Base-by-base conservation (phyloP, 257 asterid species). In the Plantago major region DNA sequence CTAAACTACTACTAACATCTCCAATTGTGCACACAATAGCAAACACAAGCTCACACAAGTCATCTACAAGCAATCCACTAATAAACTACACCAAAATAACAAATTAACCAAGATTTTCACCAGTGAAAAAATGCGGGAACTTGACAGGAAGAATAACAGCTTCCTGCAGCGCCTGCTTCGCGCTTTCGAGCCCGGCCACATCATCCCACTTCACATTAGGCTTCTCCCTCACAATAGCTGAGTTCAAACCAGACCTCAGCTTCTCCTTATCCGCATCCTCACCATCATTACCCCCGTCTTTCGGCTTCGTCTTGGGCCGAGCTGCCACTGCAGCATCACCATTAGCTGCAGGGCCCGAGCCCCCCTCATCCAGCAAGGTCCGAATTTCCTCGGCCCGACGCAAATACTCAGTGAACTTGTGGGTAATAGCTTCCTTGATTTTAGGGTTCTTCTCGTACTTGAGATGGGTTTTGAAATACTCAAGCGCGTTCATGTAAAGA, bases 331-430 rank as follows among this genome's bases (percentile, higher is more conserved):
- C 97, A 6, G 96, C 91, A 62, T 89, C 99, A 3, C 99, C 97
- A 30, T 85, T 89, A 0, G 87, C 61, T 10, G 82, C 79, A 4
- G 87, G 85, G 1, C 94, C 96, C 2, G 94, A 73, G 7, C 97
- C 96, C 18, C 99, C 99, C 55, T 89, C 99, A 45, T 87, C 99
- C 19, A 89, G 67, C 18, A 85, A 96, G 15, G 94, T 87, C 44
- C 97, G 82, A 67, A 93, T 93, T 89, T 93, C 99, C 87, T 93
- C 99, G 0, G 99, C 99, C 19, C 99, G 88, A 19, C 97, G 90
- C 73, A 93, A 72, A 67, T 93, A 93, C 78, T 93, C 99, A 8
- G 93, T 84, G 72, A 93, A 89, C 68, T 93, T 93, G 75, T 84
- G 96, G 37, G 99, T 93, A 42, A 93, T 93, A 37, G 99, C 99